Evolutionary conservation across 805 yeast genomes (phyloP).

Genomic region (Candida ficus): DNA sequence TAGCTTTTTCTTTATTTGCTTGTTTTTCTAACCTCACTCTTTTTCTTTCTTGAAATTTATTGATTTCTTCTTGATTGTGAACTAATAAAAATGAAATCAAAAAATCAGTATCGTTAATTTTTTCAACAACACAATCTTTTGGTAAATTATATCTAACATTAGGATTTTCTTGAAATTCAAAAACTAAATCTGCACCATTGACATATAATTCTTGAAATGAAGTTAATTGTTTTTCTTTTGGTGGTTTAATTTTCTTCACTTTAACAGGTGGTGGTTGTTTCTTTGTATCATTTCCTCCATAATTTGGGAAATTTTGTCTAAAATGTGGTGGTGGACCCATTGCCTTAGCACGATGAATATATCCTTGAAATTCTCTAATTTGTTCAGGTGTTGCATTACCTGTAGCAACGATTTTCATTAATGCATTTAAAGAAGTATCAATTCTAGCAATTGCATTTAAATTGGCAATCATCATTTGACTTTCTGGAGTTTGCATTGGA

Average conservation of each 20-base stretch:
- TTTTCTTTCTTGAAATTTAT: slow-evolving; percentile 18
- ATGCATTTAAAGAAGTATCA: slow-evolving; percentile 57
- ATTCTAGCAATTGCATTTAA: slow-evolving; percentile 76
- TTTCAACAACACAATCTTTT: slow-evolving; percentile 69
- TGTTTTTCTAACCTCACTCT: slow-evolving; percentile 18
- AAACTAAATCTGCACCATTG: slow-evolving; percentile 65
- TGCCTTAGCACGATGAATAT: slow-evolving; percentile 70
- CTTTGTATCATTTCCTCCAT: slow-evolving; percentile 17
- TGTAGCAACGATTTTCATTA: slow-evolving; percentile 84
- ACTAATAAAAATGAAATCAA: slow-evolving; percentile 34
- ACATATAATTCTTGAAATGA: slow-evolving; percentile 73
- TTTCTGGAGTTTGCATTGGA: slow-evolving; percentile 52
- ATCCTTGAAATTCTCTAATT: slow-evolving; percentile 72
- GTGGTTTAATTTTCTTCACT: slow-evolving; percentile 10
- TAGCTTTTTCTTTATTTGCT: slow-evolving; percentile 23
- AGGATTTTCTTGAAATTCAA: slow-evolving; percentile 81
- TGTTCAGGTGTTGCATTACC: slow-evolving; percentile 72
- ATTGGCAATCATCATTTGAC: slow-evolving; percentile 79
- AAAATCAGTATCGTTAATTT: slow-evolving; percentile 31
- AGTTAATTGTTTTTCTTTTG: slow-evolving; percentile 56
- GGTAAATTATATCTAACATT: slow-evolving; percentile 73
- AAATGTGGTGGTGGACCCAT: slow-evolving; percentile 54
- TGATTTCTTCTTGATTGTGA: slow-evolving; percentile 23
- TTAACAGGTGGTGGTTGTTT: slow-evolving; percentile 13
- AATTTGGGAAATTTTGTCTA: slow-evolving; percentile 25